Evolutionary conservation across 257 asterid genomes (phyloP).

Genomic region (Galeopsis tetrahit): DNA sequence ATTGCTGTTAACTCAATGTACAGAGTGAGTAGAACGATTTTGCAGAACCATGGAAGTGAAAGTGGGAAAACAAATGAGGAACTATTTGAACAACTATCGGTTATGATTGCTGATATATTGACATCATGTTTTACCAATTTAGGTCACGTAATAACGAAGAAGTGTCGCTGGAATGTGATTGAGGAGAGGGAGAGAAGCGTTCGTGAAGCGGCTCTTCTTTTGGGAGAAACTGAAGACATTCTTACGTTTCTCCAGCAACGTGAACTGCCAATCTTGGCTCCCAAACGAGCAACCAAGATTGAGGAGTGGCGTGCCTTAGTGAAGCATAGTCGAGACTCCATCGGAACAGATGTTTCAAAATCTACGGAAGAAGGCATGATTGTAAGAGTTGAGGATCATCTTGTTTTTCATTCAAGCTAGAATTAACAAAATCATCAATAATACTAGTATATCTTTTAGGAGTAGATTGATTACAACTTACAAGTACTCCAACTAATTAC

Average conservation of each 20-base stretch:
- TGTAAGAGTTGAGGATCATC: not conserved
- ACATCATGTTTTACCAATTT: slow-evolving; percentile 51
- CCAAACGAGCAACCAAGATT: slow-evolving; percentile 20
- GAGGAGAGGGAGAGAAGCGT: slow-evolving; percentile 44
- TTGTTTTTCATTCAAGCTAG: no score
- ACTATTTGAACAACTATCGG: slow-evolving; percentile 30
- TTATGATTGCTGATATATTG: slow-evolving; percentile 45
- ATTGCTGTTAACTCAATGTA: slow-evolving; percentile 47
- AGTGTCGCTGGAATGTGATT: slow-evolving; percentile 26
- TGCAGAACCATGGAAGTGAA: not conserved
- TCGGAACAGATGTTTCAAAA: no score
- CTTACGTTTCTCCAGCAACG: slow-evolving; percentile 33
- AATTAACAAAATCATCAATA: no score
- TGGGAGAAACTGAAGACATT: slow-evolving; percentile 46
- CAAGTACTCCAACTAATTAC: not conserved
- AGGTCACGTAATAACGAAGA: slow-evolving; percentile 24
- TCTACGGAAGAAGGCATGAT: not conserved
- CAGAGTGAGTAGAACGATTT: slow-evolving; percentile 36
- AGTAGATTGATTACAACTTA: not conserved
- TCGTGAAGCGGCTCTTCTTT: slow-evolving; percentile 32
- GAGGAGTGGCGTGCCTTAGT: slow-evolving; percentile 34
- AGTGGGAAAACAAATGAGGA: slow-evolving; percentile 18
- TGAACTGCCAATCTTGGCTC: slow-evolving; percentile 17
- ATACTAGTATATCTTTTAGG: no score
- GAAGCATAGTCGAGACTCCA: no score